phyloP scores from a whole-genome alignment of 2,329 filamentous ascomycete genomes.

The Colletotrichum chlorophyti region DNA sequence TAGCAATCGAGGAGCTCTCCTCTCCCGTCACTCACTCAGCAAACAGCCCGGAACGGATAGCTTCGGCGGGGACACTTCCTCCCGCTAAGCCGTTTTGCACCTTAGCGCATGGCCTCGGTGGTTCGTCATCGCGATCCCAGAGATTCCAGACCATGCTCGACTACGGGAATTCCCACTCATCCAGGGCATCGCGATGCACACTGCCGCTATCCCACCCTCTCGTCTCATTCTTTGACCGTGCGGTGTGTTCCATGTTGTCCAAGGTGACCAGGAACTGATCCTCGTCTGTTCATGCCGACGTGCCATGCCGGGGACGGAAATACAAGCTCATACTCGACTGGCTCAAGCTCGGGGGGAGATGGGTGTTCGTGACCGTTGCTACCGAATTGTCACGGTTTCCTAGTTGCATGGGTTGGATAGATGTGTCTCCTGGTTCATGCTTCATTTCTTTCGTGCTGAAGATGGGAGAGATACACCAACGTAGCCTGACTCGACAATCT shows the following conservation, averaged over 20 bases:
- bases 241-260: neutral
- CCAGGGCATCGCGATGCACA: constrained; percentile 10
- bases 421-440: too few relatives aligned
- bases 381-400: too few relatives aligned
- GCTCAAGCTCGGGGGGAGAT: too few relatives aligned
- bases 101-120: constrained; percentile 2
- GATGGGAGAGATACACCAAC: too few relatives aligned
- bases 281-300: neutral
- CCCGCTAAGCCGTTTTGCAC: constrained; percentile 4
- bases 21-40: too few relatives aligned
- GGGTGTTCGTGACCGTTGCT: too few relatives aligned
- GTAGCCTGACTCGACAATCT: too few relatives aligned
- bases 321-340: neutral
- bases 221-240: neutral
- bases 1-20: too few relatives aligned
- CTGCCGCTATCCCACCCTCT: neutral
- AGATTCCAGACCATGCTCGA: constrained; percentile 18
- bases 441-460: too few relatives aligned
- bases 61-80: constrained; percentile 17
- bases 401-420: too few relatives aligned
- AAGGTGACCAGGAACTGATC: neutral
- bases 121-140: constrained; percentile 22
- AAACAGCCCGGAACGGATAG: constrained; percentile 21
- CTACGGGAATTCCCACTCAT: neutral
- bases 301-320: constrained; percentile 6